Evolutionary conservation across 1,139 yeast species (phyloP), one percentile per base, ranked within the genome.

Genomic region (Geotrichum fermentans): DNA sequence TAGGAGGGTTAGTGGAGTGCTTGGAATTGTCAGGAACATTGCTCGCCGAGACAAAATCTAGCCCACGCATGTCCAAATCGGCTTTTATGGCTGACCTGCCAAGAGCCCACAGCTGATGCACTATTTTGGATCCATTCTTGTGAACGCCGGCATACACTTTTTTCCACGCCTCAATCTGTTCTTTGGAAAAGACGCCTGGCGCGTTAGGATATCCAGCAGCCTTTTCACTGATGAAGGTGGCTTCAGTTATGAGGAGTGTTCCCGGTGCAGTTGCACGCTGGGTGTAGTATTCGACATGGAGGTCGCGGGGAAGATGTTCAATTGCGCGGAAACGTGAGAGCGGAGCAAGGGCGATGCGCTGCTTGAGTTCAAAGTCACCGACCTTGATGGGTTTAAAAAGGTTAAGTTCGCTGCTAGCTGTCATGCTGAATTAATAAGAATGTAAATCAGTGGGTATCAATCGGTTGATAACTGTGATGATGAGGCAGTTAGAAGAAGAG

Each of bases 101-200:
- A 49, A 80, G 61, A 40, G 69, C 72, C 83, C 84, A 81, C 41
- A 83, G 60, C 65, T 84, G 92, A 39, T 73, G 58, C 50, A 76
- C 71, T 16, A 77, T 64, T 52, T 63, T 73, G 0, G 84, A 74
- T 29, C 75, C 72, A 56, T 81, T 74, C 41, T 66, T 71, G 58
- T 82, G 87, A 35, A 82, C 74, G n/a, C 64, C 71, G 26, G 73
- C 72, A 49, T 69, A 66, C 49, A 80, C 70, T 54, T 70, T 68
- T 50, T 68, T 72, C 84, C 84, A 80, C 18, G 69, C 74, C n/a
- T 61, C 65, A 16, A 71, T 63, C 54, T 79, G 83, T 24, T 66
- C 69, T 8, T 68, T 66, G 39, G 67, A 69, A 70, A 72, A 79
- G 43, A 81, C 70, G 45, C 84, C 84, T 22, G 86, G 83, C 21